Evolutionary conservation across 164 flowering plant genomes (phyloP).

Genomic region (Tetrastigma voinierianum): DNA sequence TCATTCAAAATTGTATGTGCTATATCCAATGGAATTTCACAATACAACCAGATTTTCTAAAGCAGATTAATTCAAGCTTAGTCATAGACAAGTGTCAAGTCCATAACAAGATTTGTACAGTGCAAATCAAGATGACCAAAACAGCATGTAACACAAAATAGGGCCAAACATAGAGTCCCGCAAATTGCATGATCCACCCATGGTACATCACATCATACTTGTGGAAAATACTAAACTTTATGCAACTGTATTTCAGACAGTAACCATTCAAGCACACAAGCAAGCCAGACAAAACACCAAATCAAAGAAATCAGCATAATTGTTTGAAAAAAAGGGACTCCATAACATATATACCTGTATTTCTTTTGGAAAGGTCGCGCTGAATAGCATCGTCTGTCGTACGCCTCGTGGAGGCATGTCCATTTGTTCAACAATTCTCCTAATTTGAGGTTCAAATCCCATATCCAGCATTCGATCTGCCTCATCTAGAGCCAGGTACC

Average conservation of each 20-base stretch:
- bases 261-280: background rate
- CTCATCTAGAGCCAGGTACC: constrained; percentile 10
- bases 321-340: background rate
- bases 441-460: constrained; percentile 17
- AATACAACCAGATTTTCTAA: background rate
- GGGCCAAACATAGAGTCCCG: background rate
- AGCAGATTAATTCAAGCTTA: background rate
- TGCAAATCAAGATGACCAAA: no score
- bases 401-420: constrained; percentile 11
- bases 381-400: constrained; percentile 12
- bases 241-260: no score
- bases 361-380: constrained; percentile 17
- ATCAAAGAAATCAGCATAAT: background rate
- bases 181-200: background rate
- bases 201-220: background rate
- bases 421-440: constrained; percentile 11
- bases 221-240: background rate
- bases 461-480: constrained; percentile 18
- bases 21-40: no score
- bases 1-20: background rate
- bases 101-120: background rate
- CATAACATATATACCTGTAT: constrained; percentile 7
- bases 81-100: background rate
- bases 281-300: background rate
- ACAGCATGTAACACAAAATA: background rate